phyloP scores from a whole-genome alignment of 1,284 basidiomycete genomes.

The Cryptococcus sp. region DNA sequence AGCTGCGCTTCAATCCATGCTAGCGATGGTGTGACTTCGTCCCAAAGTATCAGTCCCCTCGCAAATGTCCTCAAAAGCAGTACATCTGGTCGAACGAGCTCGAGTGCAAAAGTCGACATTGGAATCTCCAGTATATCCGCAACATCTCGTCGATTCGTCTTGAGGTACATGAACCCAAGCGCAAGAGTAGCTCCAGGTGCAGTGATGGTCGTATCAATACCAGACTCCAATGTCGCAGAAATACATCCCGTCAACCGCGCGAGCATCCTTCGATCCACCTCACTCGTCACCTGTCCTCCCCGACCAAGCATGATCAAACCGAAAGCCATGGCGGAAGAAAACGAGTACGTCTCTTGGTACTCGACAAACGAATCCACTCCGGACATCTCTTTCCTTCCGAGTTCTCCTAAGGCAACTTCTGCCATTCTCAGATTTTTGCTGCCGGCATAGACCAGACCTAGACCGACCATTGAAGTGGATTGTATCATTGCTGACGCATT shows the following conservation, averaged over 20 bases:
- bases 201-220: conserved; percentile 74
- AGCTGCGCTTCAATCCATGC: conserved; percentile 76
- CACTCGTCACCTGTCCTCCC: conserved; percentile 55
- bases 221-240: conserved; percentile 14
- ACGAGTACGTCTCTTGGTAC: conserved; percentile 85
- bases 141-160: conserved; percentile 75
- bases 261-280: conserved; percentile 65
- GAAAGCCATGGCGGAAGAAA: conserved; percentile 81
- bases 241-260: conserved; percentile 64
- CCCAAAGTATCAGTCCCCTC: conserved; percentile 82
- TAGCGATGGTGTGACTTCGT: conserved; percentile 63
- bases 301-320: conserved; percentile 94
- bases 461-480: conserved; percentile 77
- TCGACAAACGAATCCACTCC: conserved; percentile 77
- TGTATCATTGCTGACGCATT: conserved; percentile 88
- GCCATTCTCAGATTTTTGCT: conserved; percentile 85
- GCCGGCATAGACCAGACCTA: conserved; percentile 86
- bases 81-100: conserved; percentile 81
- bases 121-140: conserved; percentile 80
- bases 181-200: conserved; percentile 87
- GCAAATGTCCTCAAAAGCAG: conserved; percentile 75
- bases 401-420: conserved; percentile 80
- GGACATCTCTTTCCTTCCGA: conserved; percentile 69
- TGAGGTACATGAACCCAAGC: conserved; percentile 85
- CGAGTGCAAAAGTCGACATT: conserved; percentile 68